Base-by-base conservation (phyloP, 2,329 filamentous ascomycete genomes). In the Sporothrix humicola region DNA sequence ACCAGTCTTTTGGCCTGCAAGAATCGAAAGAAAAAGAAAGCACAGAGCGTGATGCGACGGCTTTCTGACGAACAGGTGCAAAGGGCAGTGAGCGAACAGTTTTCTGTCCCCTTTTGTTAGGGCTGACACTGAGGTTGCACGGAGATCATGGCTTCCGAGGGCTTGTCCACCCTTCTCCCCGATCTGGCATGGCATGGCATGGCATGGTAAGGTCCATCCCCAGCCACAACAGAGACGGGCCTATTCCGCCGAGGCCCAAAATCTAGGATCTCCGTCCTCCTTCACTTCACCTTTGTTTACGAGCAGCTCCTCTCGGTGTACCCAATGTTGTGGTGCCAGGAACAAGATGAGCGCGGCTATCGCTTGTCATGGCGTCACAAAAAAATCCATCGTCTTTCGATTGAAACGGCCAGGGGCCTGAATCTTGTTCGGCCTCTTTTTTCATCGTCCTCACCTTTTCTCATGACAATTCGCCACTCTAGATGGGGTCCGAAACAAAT, bases 241-340 rank as follows among this genome's bases (percentile, higher is more conserved):
- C 61, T 65, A 46, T 65, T n/a, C 61, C 61, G 46, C 10, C 50
- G n/a, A 46, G 63, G 5, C 66, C 66, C 56, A 52, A 54, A 23
- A 56, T 69, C 23, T 69, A 31, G 23, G 23, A 52, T 54, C 15
- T 50, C 23, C 23, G n/a, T 66, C 46, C 26, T 15, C 17, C 42
- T 59, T 15, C 58, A 23, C 20, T 20, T 31, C 23, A 26, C 44
- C 31, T 37, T 37, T 31, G 17, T 56, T 56, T 69, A 58, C 68
- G 68, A 70, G 68, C 68, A 70, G 20, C 69, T 59, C 69, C 69
- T 71, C 69, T 61, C 23, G 54, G 37, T 61, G 20, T 26, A 31
- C 17, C 23, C 48, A 15, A 54, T 31, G 48, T 26, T 17, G 63
- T 26, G 46, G 66, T 31, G 50, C 31, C 26, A 54, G 20, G n/a